phyloP scores from a whole-genome alignment of 768 basidiomycete genomes.

The Lactarius indigo region DNA sequence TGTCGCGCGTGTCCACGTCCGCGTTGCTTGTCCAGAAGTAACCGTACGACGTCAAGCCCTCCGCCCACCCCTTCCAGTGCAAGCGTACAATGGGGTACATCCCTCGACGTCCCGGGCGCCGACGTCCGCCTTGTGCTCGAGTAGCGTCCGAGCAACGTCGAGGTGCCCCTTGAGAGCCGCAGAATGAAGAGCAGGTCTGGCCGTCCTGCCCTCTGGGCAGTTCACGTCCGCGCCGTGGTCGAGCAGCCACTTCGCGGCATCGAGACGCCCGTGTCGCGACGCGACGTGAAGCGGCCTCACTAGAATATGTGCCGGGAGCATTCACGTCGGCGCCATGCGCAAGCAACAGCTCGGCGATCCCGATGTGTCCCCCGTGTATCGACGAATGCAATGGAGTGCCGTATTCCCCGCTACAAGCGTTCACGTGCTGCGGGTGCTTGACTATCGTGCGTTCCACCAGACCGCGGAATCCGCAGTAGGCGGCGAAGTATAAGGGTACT shows the following conservation, averaged over 20 bases:
- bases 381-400: background rate
- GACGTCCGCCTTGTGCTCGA: background rate
- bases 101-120: background rate
- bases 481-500: background rate
- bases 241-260: background rate
- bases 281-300: background rate
- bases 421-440: background rate
- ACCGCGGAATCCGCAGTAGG: background rate
- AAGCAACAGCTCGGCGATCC: background rate
- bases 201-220: background rate
- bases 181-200: background rate
- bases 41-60: background rate
- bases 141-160: background rate
- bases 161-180: background rate
- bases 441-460: background rate
- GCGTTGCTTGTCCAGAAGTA: background rate
- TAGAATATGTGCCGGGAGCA: background rate
- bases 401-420: background rate
- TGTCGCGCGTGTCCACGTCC: background rate
- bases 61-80: background rate
- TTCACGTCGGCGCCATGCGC: background rate
- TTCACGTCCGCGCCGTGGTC: background rate
- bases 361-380: background rate
- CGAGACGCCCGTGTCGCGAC: background rate
- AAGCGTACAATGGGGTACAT: background rate